A percentile compares a stretch with the other conserved stretches of the same genome.
Conservation (phyloP, 2,329 filamentous ascomycete genomes). For the Aspergillus melleus region DNA sequence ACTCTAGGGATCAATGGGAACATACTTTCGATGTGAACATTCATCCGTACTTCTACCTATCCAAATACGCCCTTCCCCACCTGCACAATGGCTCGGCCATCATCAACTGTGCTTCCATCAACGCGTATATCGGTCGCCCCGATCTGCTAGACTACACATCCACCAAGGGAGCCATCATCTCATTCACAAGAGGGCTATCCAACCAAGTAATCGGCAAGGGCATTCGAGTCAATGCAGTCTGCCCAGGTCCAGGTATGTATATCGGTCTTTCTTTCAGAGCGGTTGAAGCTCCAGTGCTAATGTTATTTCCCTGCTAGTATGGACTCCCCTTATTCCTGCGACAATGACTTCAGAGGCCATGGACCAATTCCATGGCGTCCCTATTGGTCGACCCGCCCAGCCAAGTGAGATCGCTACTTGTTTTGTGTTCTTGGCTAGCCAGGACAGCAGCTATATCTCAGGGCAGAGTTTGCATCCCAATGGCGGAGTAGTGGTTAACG, state of each 20-base stretch:
- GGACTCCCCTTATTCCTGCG: constrained; percentile 72
- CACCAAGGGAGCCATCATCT: constrained; percentile 70
- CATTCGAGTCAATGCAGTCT: constrained; percentile 74
- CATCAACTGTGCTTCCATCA: constrained; percentile 84
- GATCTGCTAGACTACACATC: constrained; percentile 81
- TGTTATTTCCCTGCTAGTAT: constrained; percentile 51
- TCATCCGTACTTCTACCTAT: constrained; percentile 76
- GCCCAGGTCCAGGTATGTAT: constrained; percentile 63
- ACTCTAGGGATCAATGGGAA: constrained; percentile 67
- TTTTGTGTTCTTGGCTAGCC: constrained; percentile 76
- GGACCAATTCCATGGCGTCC: constrained; percentile 67
- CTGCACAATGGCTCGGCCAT: constrained; percentile 74
- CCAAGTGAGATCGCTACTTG: constrained; percentile 80
- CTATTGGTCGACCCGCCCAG: constrained; percentile 76
- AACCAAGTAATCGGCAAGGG: constrained; percentile 73
- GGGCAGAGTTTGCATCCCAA: constrained; percentile 71
- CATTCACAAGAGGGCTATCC: constrained; percentile 74
- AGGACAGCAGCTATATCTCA: constrained; percentile 71
- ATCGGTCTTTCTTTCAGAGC: background rate
- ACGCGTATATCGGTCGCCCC: constrained; percentile 76
- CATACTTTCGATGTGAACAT: constrained; percentile 82
- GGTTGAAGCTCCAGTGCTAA: constrained; percentile 3
- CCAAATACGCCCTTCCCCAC: constrained; percentile 74
- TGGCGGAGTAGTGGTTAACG: constrained; percentile 57
- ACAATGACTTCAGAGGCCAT: constrained; percentile 71